These are phyloP conservation scores for Chlamydomonas sp. DNA, from an alignment of 139 green algal species.

Conservation along the genomic window DNA sequence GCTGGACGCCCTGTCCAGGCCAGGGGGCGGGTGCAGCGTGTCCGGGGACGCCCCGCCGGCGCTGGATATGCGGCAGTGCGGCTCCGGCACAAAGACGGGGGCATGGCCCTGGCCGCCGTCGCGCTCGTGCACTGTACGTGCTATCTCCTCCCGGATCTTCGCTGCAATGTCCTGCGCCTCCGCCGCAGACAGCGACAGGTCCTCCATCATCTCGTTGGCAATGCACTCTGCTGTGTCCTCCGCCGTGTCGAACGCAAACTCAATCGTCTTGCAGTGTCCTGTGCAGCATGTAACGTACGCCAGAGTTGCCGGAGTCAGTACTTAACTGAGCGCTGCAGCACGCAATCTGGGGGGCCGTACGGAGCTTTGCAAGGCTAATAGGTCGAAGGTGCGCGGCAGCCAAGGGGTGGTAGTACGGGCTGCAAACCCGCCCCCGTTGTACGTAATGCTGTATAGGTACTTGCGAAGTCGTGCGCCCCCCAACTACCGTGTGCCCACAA, in stretches of 20 bases:
- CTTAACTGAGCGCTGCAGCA: not conserved
- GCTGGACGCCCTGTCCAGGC: not conserved
- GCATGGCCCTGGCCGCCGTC: not conserved
- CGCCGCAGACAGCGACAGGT: slow-evolving; percentile 79
- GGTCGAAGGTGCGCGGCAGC: too few relatives aligned
- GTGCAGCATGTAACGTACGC: too few relatives aligned
- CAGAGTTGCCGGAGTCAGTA: not conserved
- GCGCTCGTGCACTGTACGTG: slow-evolving; percentile 13
- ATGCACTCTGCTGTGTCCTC: slow-evolving; percentile 89
- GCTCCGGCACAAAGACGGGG: too few relatives aligned
- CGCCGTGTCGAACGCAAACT: slow-evolving; percentile 93
- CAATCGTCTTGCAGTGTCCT: slow-evolving; percentile 85
- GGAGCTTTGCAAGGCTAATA: too few relatives aligned
- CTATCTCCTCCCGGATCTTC: slow-evolving; percentile 68
- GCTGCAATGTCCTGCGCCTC: slow-evolving; percentile 73
- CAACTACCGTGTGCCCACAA: too few relatives aligned
- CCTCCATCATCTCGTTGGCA: slow-evolving; percentile 95
- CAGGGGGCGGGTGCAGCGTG: not conserved
- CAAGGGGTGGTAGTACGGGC: too few relatives aligned
- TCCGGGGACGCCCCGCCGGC: not conserved
- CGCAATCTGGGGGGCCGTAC: not conserved
- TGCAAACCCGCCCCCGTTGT: too few relatives aligned
- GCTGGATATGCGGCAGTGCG: not conserved
- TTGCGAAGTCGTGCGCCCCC: too few relatives aligned
- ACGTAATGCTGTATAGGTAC: too few relatives aligned